Conservation (phyloP, 148 eudicot genomes). For the Diospyros lotus region DNA sequence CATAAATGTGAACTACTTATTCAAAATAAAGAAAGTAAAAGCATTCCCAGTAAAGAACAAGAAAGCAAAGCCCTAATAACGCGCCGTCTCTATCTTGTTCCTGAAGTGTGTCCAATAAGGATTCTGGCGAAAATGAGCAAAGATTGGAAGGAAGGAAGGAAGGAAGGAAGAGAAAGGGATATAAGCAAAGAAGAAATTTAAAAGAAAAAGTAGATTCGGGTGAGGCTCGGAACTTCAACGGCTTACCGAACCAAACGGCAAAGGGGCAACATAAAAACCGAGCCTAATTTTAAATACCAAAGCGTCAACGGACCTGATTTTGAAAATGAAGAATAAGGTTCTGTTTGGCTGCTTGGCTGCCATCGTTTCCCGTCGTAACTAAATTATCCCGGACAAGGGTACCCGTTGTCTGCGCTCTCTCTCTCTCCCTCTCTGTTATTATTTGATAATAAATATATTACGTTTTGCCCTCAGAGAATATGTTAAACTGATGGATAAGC, state of each 20-base stretch:
- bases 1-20: background rate
- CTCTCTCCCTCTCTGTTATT: no score
- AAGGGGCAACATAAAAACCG: background rate
- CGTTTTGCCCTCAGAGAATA: no score
- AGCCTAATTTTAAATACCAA: conserved; percentile 1
- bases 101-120: background rate
- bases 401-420: no score
- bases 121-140: background rate
- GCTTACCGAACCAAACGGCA: background rate
- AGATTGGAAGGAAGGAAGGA: background rate
- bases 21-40: background rate
- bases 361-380: no score
- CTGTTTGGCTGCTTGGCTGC: conserved; percentile 1
- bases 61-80: background rate
- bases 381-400: no score
- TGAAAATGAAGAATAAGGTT: background rate
- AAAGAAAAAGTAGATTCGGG: background rate
- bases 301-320: background rate
- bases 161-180: background rate
- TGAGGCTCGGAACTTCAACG: conserved; percentile 10
- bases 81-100: background rate
- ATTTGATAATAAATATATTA: no score
- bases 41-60: background rate
- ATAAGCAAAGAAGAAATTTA: background rate
- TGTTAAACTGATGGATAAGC: no score